Percentiles rank a stretch among this genome's conserved stretches.
phyloP scores from a whole-genome alignment of 352 stramenopile species.

The Pythium aristosporum region DNA sequence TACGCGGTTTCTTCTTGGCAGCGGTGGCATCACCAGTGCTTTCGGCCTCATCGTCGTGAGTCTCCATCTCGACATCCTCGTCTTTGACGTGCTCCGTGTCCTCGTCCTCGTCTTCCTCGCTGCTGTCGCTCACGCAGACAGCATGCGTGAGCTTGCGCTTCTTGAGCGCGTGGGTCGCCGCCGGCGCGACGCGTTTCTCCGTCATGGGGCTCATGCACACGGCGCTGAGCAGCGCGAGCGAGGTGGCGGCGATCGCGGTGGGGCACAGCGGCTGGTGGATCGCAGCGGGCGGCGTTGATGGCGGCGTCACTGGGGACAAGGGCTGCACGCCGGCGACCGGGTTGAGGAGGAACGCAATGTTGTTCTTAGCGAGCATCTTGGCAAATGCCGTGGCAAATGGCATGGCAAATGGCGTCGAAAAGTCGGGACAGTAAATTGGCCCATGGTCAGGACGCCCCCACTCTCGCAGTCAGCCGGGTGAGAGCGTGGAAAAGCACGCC shows the following conservation, averaged over 20 bases:
- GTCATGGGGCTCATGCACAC: constrained; percentile 29
- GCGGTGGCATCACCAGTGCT: not conserved
- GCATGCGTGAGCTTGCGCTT: constrained; percentile 27
- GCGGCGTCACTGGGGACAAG: not conserved
- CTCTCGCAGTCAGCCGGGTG: too few species aligned
- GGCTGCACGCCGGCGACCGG: constrained; percentile 8
- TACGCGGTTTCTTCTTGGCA: constrained; percentile 45
- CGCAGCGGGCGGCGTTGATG: constrained; percentile 4
- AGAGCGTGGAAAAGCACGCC: too few species aligned
- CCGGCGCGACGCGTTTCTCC: constrained; percentile 6
- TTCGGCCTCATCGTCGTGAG: not conserved
- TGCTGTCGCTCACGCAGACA: constrained; percentile 12
- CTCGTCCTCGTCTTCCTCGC: constrained; percentile 17
- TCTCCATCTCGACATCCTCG: not conserved
- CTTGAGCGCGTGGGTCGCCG: constrained; percentile 15
- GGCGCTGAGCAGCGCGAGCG: constrained; percentile 27
- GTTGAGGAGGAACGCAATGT: constrained; percentile 34
- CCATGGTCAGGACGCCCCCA: not conserved
- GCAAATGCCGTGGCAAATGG: constrained; percentile 11
- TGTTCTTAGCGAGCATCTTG: constrained; percentile 29
- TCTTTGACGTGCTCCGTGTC: constrained; percentile 1
- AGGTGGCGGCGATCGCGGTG: constrained; percentile 24
- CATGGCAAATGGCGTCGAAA: not conserved
- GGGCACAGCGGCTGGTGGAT: constrained; percentile 17
- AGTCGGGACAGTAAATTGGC: not conserved